Conservation (phyloP, 2,329 filamentous ascomycete species). For the Beauveria bassiana region DNA sequence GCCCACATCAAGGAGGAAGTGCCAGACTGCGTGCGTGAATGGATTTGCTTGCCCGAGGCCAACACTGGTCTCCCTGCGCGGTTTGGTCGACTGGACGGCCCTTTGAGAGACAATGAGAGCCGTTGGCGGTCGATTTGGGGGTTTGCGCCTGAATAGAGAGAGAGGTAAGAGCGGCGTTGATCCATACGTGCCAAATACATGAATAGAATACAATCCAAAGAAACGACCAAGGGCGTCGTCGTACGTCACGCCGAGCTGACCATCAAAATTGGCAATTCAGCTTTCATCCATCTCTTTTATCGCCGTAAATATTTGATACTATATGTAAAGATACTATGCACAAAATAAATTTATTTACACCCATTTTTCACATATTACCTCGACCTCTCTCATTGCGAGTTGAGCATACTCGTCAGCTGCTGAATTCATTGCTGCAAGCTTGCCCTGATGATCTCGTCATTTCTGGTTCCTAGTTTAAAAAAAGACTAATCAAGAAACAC, state of each 20-base stretch:
- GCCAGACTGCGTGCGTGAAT: slow-evolving; percentile 73
- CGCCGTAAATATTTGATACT: background rate
- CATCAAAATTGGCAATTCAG: background rate
- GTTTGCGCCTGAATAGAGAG: slow-evolving; percentile 14
- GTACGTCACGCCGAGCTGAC: background rate
- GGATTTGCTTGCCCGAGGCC: slow-evolving; percentile 76
- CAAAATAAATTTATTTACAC: background rate
- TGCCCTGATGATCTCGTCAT: too few relatives aligned
- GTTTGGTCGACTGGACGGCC: slow-evolving; percentile 56
- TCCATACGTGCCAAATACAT: background rate
- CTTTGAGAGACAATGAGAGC: slow-evolving; percentile 47
- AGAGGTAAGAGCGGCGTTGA: background rate
- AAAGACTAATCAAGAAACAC: too few relatives aligned
- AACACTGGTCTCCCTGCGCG: slow-evolving; percentile 54
- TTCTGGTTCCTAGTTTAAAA: too few relatives aligned
- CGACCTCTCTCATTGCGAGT: too few relatives aligned
- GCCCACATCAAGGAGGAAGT: slow-evolving; percentile 89
- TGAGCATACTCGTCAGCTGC: background rate
- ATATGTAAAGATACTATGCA: background rate
- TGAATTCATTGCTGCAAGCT: too few relatives aligned
- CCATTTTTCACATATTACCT: background rate
- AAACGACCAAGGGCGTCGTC: too few relatives aligned
- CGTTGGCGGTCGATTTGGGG: slow-evolving; percentile 63
- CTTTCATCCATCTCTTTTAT: background rate
- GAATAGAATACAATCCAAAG: background rate